Percentiles rank a stretch among this genome's conserved stretches.
These are phyloP conservation scores for Nannochloris sp. DNA, from an alignment of 139 green algal genomes.

Conservation along the genomic window DNA sequence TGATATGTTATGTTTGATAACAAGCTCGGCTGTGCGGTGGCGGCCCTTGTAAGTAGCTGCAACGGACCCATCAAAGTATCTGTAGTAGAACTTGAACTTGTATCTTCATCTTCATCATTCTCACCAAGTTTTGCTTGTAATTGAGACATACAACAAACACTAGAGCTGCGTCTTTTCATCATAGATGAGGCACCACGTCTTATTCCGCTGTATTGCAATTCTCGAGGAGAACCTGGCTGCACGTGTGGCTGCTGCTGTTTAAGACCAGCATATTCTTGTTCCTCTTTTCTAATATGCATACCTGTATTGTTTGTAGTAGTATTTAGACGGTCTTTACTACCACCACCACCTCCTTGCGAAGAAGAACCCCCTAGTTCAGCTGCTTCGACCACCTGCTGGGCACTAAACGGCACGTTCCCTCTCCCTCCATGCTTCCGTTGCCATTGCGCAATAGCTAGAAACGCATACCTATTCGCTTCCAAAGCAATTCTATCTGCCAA, in stretches of 20 bases:
- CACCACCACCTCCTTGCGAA: background rate
- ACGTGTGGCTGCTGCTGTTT: no score
- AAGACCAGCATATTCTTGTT: no score
- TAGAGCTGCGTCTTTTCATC: slow-evolving; percentile 8
- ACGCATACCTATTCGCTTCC: slow-evolving; percentile 48
- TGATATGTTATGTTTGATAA: background rate
- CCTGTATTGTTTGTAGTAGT: no score
- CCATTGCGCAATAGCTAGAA: slow-evolving; percentile 40
- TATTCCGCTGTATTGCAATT: background rate
- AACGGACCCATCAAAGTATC: background rate
- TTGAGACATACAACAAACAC: slow-evolving; percentile 46
- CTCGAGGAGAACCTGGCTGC: no score
- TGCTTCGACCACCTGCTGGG: background rate
- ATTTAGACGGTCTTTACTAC: background rate
- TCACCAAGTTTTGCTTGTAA: slow-evolving; percentile 40
- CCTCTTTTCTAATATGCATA: no score
- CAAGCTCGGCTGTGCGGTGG: background rate
- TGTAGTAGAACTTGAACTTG: background rate
- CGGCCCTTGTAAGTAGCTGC: background rate
- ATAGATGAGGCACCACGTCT: background rate
- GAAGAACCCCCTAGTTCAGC: background rate
- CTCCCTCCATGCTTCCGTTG: slow-evolving; percentile 15
- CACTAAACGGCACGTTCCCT: background rate
- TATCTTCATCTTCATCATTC: background rate
- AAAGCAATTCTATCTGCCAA: slow-evolving; percentile 63